Conservation (phyloP, 805 yeast genomes). For the Barnettozyma californica region DNA sequence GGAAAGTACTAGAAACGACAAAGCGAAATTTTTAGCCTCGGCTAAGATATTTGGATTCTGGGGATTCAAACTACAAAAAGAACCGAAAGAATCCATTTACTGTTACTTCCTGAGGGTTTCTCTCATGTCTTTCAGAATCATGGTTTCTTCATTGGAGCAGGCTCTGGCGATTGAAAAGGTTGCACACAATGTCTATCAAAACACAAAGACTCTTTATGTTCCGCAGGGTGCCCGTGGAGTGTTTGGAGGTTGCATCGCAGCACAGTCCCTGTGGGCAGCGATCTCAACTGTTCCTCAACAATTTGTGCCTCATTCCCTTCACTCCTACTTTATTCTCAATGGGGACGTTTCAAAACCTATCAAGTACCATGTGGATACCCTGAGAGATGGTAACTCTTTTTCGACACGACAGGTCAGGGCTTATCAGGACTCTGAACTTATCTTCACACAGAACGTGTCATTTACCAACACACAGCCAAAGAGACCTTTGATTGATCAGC, state of each 20-base stretch:
- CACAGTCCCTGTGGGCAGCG: conserved; percentile 60
- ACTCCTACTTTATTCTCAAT: conserved; percentile 54
- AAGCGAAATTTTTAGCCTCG: not conserved
- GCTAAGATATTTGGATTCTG: not conserved
- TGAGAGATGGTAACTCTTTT: conserved; percentile 49
- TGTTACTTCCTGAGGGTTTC: not conserved
- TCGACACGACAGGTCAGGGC: conserved; percentile 50
- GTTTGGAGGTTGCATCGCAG: conserved; percentile 66
- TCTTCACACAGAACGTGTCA: conserved; percentile 46
- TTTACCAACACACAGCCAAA: conserved; percentile 14
- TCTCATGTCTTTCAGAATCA: not conserved
- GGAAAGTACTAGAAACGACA: not conserved
- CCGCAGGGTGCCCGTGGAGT: conserved; percentile 58
- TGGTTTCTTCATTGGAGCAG: conserved; percentile 14
- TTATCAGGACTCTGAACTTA: conserved; percentile 45
- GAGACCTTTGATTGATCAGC: conserved; percentile 7
- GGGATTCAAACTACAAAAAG: not conserved
- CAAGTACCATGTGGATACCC: conserved; percentile 45
- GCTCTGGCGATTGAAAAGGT: conserved; percentile 11
- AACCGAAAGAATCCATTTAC: not conserved
- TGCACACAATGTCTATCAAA: conserved; percentile 13
- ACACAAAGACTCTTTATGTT: conserved; percentile 25
- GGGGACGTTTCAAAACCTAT: conserved; percentile 44
- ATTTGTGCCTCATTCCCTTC: conserved; percentile 55
- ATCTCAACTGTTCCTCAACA: conserved; percentile 41